Evolutionary conservation across 176 grass and related monocot genomes (phyloP).

Genomic region (Bothriochloa decipiens): DNA sequence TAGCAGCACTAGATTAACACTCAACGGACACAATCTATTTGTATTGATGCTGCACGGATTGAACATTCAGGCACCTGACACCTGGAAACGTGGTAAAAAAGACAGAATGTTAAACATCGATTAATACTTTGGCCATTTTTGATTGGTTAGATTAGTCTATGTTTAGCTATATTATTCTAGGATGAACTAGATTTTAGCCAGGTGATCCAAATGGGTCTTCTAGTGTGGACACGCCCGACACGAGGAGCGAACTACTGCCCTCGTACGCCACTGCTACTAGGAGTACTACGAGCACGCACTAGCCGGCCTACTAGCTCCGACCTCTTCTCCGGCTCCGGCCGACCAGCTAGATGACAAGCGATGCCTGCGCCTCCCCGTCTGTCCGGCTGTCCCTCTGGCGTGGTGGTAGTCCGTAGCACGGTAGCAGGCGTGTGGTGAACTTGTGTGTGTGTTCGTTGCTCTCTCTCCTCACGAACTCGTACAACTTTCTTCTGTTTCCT

Average conservation of each 20-base stretch:
- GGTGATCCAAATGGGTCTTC: no score
- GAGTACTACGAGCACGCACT: no score
- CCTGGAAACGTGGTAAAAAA: not conserved
- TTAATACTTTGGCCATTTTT: not conserved
- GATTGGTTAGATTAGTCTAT: no score
- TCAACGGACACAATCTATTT: no score
- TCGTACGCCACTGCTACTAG: not conserved
- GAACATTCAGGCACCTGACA: no score
- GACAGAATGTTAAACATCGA: not conserved
- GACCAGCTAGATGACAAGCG: slow-evolving; percentile 33
- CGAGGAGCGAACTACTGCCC: not conserved
- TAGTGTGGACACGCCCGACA: slow-evolving; percentile 29
- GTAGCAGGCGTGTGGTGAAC: not conserved
- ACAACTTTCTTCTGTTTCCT: slow-evolving; percentile 17
- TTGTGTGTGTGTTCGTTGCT: not conserved
- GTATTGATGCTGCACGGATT: no score
- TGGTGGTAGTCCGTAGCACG: slow-evolving; percentile 15
- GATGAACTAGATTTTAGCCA: no score
- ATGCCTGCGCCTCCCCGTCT: slow-evolving; percentile 15
- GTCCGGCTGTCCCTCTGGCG: slow-evolving; percentile 44
- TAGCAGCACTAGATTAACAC: no score
- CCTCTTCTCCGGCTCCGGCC: not conserved
- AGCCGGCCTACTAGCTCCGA: not conserved
- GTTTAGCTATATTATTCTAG: no score
- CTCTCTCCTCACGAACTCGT: not conserved